Base-by-base conservation (phyloP, 768 basidiomycete species). In the Rhodotorula kratochvilovae region DNA sequence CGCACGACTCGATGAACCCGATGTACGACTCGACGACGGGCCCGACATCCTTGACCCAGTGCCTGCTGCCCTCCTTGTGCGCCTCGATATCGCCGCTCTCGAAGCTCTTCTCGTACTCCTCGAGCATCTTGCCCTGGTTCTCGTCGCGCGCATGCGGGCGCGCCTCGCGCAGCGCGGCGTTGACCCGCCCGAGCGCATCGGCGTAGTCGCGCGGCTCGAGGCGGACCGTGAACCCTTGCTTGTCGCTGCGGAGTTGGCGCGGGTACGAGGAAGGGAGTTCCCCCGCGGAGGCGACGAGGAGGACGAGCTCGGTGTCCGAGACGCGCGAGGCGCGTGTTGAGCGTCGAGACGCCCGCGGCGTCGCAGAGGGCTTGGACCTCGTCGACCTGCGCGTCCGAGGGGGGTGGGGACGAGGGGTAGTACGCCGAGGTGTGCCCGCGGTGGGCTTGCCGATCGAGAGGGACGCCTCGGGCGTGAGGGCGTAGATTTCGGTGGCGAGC, bases 41-140 rank as follows among this genome's bases (percentile, higher is more conserved):
- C 0, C 90, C 89, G 31, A 90, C 81, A 78, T 94, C 91, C 80
- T 89, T 88, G 35, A 94, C 91, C 91, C 91, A 94, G 71, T 86
- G 83, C 39, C 81, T 85, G 0, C 90, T 91, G 0, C 85, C 91
- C 55, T 88, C 84, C 78, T 89, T 87, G 82, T 94, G 92, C 29
- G 85, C 88, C 71, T 87, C 84, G 60, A 93, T 87, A 16, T 88
- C 90, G 17, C 91, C 91, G 8, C 87, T 87, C 76, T 85, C 81
- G 78, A 93, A 93, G 5, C 90, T 91, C 80, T 87, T 85, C 66
- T 89, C 87, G 76, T 93, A 94, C 50, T 85, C 84, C 35, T 87
- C 86, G 35, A 93, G 83, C 90, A 91, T 91, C 5, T 82, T 84
- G 19, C 78, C 80, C 79, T 92, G 90, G 70, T 89, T 84, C 16